Conservation (phyloP, 805 yeast species). For the Lipomyces chichibuensis region DNA sequence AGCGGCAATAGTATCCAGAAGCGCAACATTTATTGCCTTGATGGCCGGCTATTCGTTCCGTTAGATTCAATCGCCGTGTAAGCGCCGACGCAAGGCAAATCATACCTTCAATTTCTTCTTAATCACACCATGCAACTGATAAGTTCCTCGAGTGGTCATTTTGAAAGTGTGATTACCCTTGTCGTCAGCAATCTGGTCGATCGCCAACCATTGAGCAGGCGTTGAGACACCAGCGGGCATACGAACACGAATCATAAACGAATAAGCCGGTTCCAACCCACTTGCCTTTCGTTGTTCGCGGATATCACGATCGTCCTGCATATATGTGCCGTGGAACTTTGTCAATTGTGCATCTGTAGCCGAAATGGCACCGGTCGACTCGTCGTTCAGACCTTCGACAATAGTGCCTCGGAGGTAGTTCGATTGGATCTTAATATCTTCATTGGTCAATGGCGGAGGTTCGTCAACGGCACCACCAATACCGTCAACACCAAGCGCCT, state of each 20-base stretch:
- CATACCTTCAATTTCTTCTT: slow-evolving; percentile 74
- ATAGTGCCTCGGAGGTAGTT: slow-evolving; percentile 91
- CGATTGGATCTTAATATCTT: slow-evolving; percentile 89
- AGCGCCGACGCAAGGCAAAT: not conserved
- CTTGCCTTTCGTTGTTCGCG: slow-evolving; percentile 90
- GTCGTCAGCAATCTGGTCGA: slow-evolving; percentile 75
- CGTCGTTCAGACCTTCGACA: slow-evolving; percentile 79
- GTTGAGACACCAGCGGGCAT: slow-evolving; percentile 90
- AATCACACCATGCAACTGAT: slow-evolving; percentile 92
- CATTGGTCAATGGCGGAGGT: slow-evolving; percentile 87
- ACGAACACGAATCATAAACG: slow-evolving; percentile 96
- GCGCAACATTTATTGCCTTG: slow-evolving; percentile 86
- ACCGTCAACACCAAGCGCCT: slow-evolving; percentile 81
- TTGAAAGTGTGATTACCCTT: slow-evolving; percentile 93
- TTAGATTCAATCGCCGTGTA: not conserved
- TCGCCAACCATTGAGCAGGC: slow-evolving; percentile 84
- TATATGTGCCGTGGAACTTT: slow-evolving; percentile 96
- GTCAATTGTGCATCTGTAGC: slow-evolving; percentile 93
- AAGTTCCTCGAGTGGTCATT: slow-evolving; percentile 94
- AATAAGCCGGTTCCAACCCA: slow-evolving; percentile 92
- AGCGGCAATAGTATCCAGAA: slow-evolving; percentile 94
- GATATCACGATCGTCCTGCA: slow-evolving; percentile 97
- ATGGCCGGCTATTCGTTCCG: slow-evolving; percentile 59
- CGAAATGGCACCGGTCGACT: slow-evolving; percentile 85
- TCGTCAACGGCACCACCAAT: slow-evolving; percentile 86